A percentile compares a stretch with the other conserved stretches of the same genome.
phyloP scores from a whole-genome alignment of 1,284 basidiomycete species.

The Sutorius eximius region DNA sequence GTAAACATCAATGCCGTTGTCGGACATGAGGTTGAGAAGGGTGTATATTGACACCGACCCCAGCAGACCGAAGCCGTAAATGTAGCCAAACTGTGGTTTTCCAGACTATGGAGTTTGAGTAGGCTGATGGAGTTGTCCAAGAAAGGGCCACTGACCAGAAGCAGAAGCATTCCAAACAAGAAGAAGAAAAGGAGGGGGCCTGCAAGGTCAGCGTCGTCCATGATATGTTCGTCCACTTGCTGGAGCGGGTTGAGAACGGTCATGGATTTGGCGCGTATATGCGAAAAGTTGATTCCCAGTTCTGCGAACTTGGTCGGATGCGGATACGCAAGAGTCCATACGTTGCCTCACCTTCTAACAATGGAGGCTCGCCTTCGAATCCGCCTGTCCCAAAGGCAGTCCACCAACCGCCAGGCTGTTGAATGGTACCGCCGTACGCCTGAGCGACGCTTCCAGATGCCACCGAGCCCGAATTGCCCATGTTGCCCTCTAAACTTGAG shows the following conservation, averaged over 20 bases:
- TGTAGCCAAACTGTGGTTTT: slow-evolving; percentile 98
- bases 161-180: slow-evolving; percentile 88
- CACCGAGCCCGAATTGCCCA: slow-evolving; percentile 58
- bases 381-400: slow-evolving; percentile 94
- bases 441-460: slow-evolving; percentile 43
- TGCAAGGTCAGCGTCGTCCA: slow-evolving; percentile 99
- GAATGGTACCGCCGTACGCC: slow-evolving; percentile 69
- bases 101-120: slow-evolving; percentile 67
- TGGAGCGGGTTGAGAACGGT: slow-evolving; percentile 94
- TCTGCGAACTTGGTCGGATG: slow-evolving; percentile 50
- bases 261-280: slow-evolving; percentile 92
- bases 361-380: slow-evolving; percentile 91
- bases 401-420: slow-evolving; percentile 77
- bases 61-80: slow-evolving; percentile 95
- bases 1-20: slow-evolving; percentile 94
- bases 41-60: slow-evolving; percentile 94
- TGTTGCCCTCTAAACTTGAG: slow-evolving; percentile 70
- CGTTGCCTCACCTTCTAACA: slow-evolving; percentile 76
- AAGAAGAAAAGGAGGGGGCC: slow-evolving; percentile 95
- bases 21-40: slow-evolving; percentile 97
- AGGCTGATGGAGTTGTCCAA: neutral
- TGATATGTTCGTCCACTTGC: slow-evolving; percentile 89
- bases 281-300: slow-evolving; percentile 95
- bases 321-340: neutral
- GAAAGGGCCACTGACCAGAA: slow-evolving; percentile 68